These are phyloP conservation scores for Boletellus dicymbophilus DNA, from an alignment of 1,284 basidiomycete species.

Conservation along the genomic window DNA sequence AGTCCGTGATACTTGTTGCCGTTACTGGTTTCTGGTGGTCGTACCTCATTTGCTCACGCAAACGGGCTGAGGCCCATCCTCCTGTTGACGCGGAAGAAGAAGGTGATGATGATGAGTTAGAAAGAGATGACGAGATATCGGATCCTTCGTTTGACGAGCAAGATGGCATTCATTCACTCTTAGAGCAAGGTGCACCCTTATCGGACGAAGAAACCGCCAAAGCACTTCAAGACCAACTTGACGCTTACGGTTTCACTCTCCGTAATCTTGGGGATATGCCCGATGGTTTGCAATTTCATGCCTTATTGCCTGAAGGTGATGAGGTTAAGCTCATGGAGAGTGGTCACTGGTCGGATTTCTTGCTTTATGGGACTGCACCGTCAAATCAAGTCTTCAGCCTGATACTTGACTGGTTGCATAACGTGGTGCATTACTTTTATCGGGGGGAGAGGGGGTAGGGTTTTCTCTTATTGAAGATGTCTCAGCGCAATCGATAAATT, in stretches of 20 bases:
- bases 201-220: not conserved
- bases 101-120: not conserved
- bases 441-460: too few relatives aligned
- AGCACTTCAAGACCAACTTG: not conserved
- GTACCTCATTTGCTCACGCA: too few relatives aligned
- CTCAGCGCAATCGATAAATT: too few relatives aligned
- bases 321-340: too few relatives aligned
- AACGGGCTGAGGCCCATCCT: too few relatives aligned
- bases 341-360: not conserved
- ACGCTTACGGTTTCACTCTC: not conserved
- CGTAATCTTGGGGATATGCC: not conserved
- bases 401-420: not conserved
- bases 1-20: not conserved
- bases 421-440: too few relatives aligned
- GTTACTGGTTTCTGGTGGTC: not conserved
- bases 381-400: not conserved
- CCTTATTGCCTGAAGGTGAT: too few relatives aligned
- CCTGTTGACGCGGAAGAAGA: too few relatives aligned
- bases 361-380: not conserved
- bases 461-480: too few relatives aligned
- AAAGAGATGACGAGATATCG: not conserved
- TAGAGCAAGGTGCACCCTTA: not conserved
- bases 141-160: not conserved
- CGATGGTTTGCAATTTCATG: not conserved
- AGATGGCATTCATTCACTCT: not conserved